Base-by-base conservation (phyloP, 2,329 filamentous ascomycete genomes). In the Colletotrichum coccodes region DNA sequence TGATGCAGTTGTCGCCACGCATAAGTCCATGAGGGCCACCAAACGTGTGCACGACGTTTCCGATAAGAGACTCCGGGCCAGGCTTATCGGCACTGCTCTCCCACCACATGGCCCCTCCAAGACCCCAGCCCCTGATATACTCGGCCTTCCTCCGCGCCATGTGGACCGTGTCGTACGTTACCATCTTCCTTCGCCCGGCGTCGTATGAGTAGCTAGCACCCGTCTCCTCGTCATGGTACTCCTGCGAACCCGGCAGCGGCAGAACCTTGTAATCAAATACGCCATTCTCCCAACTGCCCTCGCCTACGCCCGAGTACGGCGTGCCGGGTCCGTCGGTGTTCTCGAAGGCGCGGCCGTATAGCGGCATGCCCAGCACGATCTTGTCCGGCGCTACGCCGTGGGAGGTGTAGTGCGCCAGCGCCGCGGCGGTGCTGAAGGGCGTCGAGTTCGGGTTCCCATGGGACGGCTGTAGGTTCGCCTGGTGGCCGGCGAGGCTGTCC, bases 101-200 rank as follows among this genome's bases (percentile, higher is more conserved):
- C 94, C 94, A 97, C 94, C 94, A 98, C 95, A 98, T 98, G n/a
- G 88, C 94, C 21, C 95, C 95, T 2, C 94, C 95, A 0, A 98
- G 86, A 0, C 88, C 84, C 50, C 86, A 82, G 23, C 87, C 78
- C 75, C 85, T 87, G 76, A 98, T 88, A 77, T 90, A 97, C 12
- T 87, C 82, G 1, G 90, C 90, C 84, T 98, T 98, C 72, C 81
- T 77, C 72, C 84, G 83, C 4, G 90, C 91, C 78, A 94, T 89
- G 3, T 84, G 81, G 1, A 90, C 86, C 1, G 89, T 95, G 76
- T 94, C 92, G 77, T 97, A 98, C 49, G 88, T 92, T 60, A 98
- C 87, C 84, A 98, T 87, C 64, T 87, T 90, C 68, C 86, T 86
- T 34, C 84, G 85, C 1, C 75, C 79, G 0, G 86, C 78, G 76